Evolutionary conservation across 2,329 filamentous ascomycete species (phyloP), one percentile per base, ranked within the genome.

Genomic region (Epichloe elymi): DNA sequence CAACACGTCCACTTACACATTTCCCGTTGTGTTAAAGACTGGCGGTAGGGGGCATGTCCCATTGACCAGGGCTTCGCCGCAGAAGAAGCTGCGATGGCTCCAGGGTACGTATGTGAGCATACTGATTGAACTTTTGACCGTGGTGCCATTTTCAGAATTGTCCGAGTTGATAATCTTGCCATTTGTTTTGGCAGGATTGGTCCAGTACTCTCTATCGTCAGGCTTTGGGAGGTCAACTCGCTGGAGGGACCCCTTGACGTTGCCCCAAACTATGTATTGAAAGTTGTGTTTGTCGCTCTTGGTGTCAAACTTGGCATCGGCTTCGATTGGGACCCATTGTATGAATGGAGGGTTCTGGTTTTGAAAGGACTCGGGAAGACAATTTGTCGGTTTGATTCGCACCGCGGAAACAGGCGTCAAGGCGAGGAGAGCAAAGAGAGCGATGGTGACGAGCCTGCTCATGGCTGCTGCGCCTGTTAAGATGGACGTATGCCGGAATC

Each of bases 211-310:
- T 61, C 80, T 76, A 58, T 75, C 67, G 17, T 75, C 66, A 17
- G 75, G 67, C 0, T 78, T 60, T 36, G 88, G 88, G 49, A 88
- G 77, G 2, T 67, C 54, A n/a, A 72, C 70, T 12, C 68, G 62
- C 2, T 74, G 73, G 43, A 77, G 74, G 48, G 83, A 80, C 45
- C 93, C 93, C 8, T 84, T 86, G 33, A 97, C 88, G 67, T 97
- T 96, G 48, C 90, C 91, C 72, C 88, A 97, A 45, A 95, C 78
- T 1, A 82, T 93, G 51, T 96, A 72, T 55, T 79, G 81, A 46
- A 98, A 74, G 40, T 75, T 79, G 62, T 90, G 80, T 48, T 70
- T 74, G 4, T 77, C 65, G 55, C 77, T 70, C 14, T 70, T 65
- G 30, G 77, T 74, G 59, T 88, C 77, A 71, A 95, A 95, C 19